These are phyloP conservation scores for Eutrema salsugineum DNA, from an alignment of 441 rosid species.

Conservation along the genomic window DNA sequence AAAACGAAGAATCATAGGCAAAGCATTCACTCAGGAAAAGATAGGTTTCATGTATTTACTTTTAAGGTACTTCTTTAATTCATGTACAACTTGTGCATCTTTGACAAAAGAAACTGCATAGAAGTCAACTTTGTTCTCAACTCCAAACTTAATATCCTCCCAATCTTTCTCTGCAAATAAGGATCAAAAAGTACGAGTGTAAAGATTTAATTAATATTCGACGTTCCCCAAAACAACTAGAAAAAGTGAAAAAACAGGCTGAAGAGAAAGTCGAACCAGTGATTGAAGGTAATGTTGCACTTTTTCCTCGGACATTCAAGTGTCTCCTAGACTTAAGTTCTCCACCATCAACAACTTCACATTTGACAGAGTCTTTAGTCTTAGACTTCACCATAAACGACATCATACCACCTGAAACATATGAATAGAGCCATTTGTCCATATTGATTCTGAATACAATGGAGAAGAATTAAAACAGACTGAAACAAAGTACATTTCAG, in stretches of 20 bases:
- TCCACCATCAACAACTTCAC: constrained; percentile 98
- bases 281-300: constrained; percentile 95
- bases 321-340: constrained; percentile 98
- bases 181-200: not conserved
- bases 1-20: not conserved
- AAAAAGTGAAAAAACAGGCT: not conserved
- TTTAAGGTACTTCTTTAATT: constrained; percentile 83
- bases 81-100: constrained; percentile 98
- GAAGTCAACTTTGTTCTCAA: constrained; percentile 88
- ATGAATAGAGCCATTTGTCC: constrained; percentile 17
- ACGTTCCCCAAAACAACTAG: not conserved
- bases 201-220: not conserved
- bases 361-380: constrained; percentile 89
- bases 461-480: not conserved
- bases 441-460: not conserved
- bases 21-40: not conserved
- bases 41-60: constrained; percentile 35
- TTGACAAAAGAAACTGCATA: constrained; percentile 97
- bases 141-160: constrained; percentile 99
- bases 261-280: constrained; percentile 54
- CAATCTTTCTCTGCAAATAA: constrained; percentile 79
- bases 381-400: constrained; percentile 85
- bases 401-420: constrained; percentile 93
- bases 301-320: constrained; percentile 93
- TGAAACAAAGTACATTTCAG: not conserved